These are phyloP conservation scores for Tephrocybe sp. DNA, from an alignment of 768 basidiomycete species.

Conservation along the genomic window DNA sequence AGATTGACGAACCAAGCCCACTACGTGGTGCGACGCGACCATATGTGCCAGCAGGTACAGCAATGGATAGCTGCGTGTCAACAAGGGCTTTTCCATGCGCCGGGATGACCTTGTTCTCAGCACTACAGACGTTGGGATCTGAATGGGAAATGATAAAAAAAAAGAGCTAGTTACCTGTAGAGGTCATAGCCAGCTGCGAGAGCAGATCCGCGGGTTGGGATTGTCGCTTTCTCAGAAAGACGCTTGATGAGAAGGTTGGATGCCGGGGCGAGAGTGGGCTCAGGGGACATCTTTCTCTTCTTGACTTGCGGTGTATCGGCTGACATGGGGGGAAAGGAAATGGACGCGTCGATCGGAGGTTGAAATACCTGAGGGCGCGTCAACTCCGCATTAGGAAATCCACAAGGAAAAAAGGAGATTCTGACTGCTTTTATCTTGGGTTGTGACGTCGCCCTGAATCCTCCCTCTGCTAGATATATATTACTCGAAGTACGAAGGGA, in stretches of 20 bases:
- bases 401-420: too few relatives aligned
- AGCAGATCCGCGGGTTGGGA: conserved; percentile 85
- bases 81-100: conserved; percentile 90
- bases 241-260: conserved; percentile 78
- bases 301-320: conserved; percentile 42
- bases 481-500: too few relatives aligned
- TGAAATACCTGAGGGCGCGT: conserved; percentile 27
- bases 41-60: conserved; percentile 91
- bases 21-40: conserved; percentile 95
- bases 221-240: conserved; percentile 74
- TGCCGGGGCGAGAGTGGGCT: conserved; percentile 27
- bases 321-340: conserved; percentile 23
- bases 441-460: too few relatives aligned
- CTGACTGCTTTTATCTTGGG: too few relatives aligned
- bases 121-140: conserved; percentile 43
- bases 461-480: too few relatives aligned
- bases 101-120: conserved; percentile 81
- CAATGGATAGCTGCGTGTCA: conserved; percentile 90
- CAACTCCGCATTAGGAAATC: conserved; percentile 29
- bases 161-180: conserved; percentile 61
- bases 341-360: conserved; percentile 36
- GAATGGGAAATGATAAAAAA: neutral
- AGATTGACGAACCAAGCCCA: conserved; percentile 74
- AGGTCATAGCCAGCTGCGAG: conserved; percentile 95
- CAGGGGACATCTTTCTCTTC: conserved; percentile 57